These are phyloP conservation scores for Chlorella sp. DNA, from an alignment of 139 green algal species.

Conservation along the genomic window DNA sequence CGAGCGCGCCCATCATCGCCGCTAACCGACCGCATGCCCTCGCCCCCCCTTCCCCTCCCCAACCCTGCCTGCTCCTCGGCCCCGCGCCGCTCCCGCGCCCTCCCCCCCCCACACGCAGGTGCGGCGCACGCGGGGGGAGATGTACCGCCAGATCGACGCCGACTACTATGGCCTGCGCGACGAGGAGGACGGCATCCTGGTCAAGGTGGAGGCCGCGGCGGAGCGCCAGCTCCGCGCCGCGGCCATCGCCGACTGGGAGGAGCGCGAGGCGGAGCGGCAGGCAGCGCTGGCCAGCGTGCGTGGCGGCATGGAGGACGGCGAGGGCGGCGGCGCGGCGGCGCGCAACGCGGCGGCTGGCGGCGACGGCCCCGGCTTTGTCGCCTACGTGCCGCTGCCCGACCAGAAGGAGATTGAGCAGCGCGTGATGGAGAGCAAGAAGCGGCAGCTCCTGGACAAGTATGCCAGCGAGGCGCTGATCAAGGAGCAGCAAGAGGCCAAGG, in stretches of 20 bases:
- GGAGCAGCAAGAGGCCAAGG: slow-evolving; percentile 77
- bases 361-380: slow-evolving; percentile 70
- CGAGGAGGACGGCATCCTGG: slow-evolving; percentile 92
- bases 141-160: slow-evolving; percentile 89
- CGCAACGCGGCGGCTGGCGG: background rate
- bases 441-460: slow-evolving; percentile 88
- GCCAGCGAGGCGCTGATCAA: slow-evolving; percentile 60
- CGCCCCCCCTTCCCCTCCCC: no score
- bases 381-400: slow-evolving; percentile 93
- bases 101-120: slow-evolving; percentile 4
- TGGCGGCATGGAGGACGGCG: slow-evolving; percentile 32
- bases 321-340: background rate
- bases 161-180: slow-evolving; percentile 99
- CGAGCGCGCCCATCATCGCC: background rate
- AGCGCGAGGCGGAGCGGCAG: slow-evolving; percentile 64
- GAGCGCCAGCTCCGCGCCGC: slow-evolving; percentile 64
- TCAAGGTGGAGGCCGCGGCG: slow-evolving; percentile 74
- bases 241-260: slow-evolving; percentile 74
- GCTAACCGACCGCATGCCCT: background rate
- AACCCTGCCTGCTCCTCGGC: background rate
- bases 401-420: slow-evolving; percentile 89
- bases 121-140: slow-evolving; percentile 75
- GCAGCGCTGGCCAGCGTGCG: slow-evolving; percentile 31
- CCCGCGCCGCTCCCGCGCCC: no score
- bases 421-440: slow-evolving; percentile 95